Evolutionary conservation across 768 basidiomycete genomes (phyloP).

Genomic region (Glaciozyma antarctica): DNA sequence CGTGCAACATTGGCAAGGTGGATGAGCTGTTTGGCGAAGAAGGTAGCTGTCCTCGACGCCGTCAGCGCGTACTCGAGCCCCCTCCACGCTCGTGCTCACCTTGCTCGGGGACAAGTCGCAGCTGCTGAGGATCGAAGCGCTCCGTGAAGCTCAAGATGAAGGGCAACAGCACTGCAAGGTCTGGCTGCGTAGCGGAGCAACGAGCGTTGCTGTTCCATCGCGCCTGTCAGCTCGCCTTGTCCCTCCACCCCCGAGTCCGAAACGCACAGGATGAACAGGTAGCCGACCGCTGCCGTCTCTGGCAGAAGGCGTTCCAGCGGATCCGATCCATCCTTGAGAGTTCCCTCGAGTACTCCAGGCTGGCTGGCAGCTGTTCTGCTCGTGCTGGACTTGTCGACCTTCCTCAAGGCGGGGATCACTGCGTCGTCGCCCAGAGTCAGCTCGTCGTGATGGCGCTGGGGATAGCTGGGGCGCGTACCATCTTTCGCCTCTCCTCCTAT

Average conservation of each 20-base stretch:
- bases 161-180: not conserved
- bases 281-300: conserved; percentile 52
- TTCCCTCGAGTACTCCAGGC: conserved; percentile 2
- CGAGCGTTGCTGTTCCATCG: not conserved
- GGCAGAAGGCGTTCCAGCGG: conserved; percentile 55
- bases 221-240: not conserved
- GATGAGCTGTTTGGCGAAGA: conserved; percentile 5
- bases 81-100: not conserved
- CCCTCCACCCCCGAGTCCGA: too few species aligned
- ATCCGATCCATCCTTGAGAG: conserved; percentile 54
- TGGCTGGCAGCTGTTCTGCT: conserved; percentile 36
- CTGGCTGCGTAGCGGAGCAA: not conserved
- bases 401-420: conserved; percentile 26
- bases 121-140: conserved; percentile 3
- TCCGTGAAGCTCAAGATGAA: not conserved
- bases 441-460: not conserved
- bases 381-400: conserved; percentile 45
- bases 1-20: not conserved
- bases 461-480: not conserved
- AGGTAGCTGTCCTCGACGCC: not conserved
- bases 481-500: not conserved
- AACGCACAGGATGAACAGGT: conserved; percentile 63
- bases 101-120: conserved; percentile 6
- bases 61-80: not conserved
- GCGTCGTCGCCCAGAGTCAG: not conserved